A percentile compares a stretch with the other conserved stretches of the same genome.
These are phyloP conservation scores for Wolfiporia cocos DNA, from an alignment of 1,284 basidiomycete species.

Conservation along the genomic window DNA sequence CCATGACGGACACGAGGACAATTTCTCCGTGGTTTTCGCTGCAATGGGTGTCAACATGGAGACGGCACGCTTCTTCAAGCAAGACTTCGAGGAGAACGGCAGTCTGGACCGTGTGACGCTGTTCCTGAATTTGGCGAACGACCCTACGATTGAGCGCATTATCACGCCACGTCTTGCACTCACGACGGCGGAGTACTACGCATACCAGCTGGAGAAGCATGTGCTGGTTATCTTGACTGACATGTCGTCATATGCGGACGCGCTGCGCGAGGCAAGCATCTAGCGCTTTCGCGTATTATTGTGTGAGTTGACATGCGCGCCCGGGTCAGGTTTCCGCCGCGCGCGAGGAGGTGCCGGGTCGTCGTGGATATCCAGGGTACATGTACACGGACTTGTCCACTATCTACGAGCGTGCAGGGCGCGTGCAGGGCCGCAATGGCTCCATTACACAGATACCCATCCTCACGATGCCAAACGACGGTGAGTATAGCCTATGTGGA, in stretches of 20 bases:
- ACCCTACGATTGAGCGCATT: conserved; percentile 99
- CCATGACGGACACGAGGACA: conserved; percentile 99
- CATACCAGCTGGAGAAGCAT: conserved; percentile 99
- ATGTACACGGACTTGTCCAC: conserved; percentile 99
- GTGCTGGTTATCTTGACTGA: conserved; percentile 98
- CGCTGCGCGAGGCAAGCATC: conserved; percentile 78
- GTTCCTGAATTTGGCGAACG: conserved; percentile 98
- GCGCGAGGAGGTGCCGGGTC: conserved; percentile 98
- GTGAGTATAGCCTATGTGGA: conserved; percentile 38
- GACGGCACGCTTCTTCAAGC: conserved; percentile 99
- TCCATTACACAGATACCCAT: conserved; percentile 99
- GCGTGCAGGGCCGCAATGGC: conserved; percentile 96
- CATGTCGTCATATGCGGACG: conserved; percentile 98
- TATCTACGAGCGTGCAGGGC: conserved; percentile 98
- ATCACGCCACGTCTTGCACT: conserved; percentile 98
- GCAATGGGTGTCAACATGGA: conserved; percentile 99
- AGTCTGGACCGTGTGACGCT: conserved; percentile 96
- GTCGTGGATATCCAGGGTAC: conserved; percentile 99
- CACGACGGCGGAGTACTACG: conserved; percentile 99
- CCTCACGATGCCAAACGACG: conserved; percentile 99
- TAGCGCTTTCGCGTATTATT: conserved; percentile 2
- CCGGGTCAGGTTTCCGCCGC: conserved; percentile 83
- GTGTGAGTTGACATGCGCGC: conserved; percentile 2
- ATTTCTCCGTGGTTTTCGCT: conserved; percentile 99
- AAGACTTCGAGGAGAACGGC: conserved; percentile 99